These are phyloP conservation scores for Diaporthe citrichinensis DNA, from an alignment of 2,329 filamentous ascomycete species.

Conservation along the genomic window DNA sequence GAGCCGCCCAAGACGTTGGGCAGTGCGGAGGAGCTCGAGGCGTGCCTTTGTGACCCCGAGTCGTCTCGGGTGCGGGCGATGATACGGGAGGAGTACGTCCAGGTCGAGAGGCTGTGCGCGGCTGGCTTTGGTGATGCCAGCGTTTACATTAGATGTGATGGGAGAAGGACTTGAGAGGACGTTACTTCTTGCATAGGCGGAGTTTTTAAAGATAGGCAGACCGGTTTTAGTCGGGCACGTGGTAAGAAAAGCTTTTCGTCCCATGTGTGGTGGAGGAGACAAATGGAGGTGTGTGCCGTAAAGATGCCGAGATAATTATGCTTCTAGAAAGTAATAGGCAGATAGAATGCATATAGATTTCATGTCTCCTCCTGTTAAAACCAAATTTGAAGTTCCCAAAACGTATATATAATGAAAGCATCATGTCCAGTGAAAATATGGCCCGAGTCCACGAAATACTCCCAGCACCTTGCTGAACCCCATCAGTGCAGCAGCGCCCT, in stretches of 20 bases:
- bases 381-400: background rate
- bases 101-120: background rate
- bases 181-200: background rate
- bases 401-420: background rate
- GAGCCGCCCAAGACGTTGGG: background rate
- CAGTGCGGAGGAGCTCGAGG: background rate
- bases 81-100: background rate
- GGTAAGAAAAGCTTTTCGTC: background rate
- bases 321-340: background rate
- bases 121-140: background rate
- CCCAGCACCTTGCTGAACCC: background rate
- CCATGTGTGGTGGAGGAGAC: background rate
- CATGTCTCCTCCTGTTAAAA: background rate
- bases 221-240: no score
- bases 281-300: background rate
- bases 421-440: background rate
- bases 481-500: background rate
- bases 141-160: background rate
- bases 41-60: background rate
- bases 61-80: slow-evolving; percentile 10
- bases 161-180: background rate
- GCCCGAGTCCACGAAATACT: background rate
- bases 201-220: background rate
- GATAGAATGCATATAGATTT: background rate
- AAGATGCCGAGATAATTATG: background rate